These are phyloP conservation scores for Xerocomellus amylosporus DNA, from an alignment of 768 basidiomycete genomes.

Conservation along the genomic window DNA sequence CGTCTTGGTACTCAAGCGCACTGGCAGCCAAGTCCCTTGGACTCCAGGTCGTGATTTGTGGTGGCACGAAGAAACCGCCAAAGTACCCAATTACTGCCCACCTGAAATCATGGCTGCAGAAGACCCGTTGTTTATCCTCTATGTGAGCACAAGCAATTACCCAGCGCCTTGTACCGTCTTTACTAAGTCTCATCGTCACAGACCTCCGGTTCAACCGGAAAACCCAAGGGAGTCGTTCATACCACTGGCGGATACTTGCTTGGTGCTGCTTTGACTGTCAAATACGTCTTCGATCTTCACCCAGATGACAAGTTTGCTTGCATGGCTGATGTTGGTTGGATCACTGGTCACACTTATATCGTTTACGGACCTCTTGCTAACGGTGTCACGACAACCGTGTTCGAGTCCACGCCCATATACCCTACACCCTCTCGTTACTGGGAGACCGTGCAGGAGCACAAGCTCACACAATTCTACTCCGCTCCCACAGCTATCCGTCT, in stretches of 20 bases:
- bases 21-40: conserved; percentile 80
- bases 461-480: conserved; percentile 94
- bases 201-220: conserved; percentile 94
- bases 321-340: conserved; percentile 99
- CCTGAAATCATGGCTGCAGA: conserved; percentile 87
- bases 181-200: conserved; percentile 30
- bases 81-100: conserved; percentile 85
- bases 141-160: conserved; percentile 69
- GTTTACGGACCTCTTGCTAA: conserved; percentile 92
- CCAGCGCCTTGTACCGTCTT: neutral
- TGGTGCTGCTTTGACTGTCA: conserved; percentile 86
- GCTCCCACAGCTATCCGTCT: conserved; percentile 95
- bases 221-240: conserved; percentile 96
- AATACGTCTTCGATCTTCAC: conserved; percentile 97
- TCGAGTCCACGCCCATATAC: conserved; percentile 96
- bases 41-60: conserved; percentile 83
- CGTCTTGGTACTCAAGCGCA: conserved; percentile 84
- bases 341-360: conserved; percentile 97
- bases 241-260: conserved; percentile 89
- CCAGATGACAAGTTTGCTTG: conserved; percentile 95
- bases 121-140: conserved; percentile 97
- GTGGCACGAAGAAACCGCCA: conserved; percentile 93
- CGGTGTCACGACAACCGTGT: conserved; percentile 82
- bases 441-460: conserved; percentile 90
- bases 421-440: conserved; percentile 96